Evolutionary conservation across 208 protist genomes (phyloP).

Genomic region (Kentomonas sorsogonicus): DNA sequence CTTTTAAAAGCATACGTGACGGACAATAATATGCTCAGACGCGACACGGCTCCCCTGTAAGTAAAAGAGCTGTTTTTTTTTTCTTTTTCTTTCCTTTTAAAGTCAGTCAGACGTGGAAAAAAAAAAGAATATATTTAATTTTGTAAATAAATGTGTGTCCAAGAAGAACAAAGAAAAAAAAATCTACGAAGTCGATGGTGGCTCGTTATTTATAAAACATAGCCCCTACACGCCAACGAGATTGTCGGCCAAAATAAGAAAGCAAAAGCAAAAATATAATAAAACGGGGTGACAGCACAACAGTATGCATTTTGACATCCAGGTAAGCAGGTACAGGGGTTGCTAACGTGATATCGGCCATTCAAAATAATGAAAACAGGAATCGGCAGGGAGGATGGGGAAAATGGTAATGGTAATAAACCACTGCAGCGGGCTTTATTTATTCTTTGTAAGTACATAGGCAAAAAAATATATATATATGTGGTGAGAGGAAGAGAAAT

Average conservation of each 20-base stretch:
- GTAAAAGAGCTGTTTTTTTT: not conserved
- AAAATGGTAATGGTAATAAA: not conserved
- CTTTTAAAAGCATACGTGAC: not conserved
- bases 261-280: slow-evolving; percentile 2
- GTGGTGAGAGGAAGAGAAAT: slow-evolving; percentile 1
- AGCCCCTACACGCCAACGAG: not conserved
- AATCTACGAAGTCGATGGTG: not conserved
- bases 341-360: too few relatives aligned
- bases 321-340: too few relatives aligned
- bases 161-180: not conserved
- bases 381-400: not conserved
- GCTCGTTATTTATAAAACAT: not conserved
- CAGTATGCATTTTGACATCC: too few relatives aligned
- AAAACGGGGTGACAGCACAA: too few relatives aligned
- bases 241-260: not conserved
- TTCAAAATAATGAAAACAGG: too few relatives aligned
- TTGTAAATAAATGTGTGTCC: not conserved
- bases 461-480: slow-evolving; percentile 13
- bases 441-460: slow-evolving; percentile 1
- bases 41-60: too few relatives aligned
- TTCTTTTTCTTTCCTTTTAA: slow-evolving; percentile 9
- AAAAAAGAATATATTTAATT: not conserved
- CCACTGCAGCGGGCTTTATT: not conserved
- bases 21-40: too few relatives aligned
- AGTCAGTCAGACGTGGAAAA: not conserved